Conservation (phyloP, 306 rosid genomes). For the Quercus glauca region DNA sequence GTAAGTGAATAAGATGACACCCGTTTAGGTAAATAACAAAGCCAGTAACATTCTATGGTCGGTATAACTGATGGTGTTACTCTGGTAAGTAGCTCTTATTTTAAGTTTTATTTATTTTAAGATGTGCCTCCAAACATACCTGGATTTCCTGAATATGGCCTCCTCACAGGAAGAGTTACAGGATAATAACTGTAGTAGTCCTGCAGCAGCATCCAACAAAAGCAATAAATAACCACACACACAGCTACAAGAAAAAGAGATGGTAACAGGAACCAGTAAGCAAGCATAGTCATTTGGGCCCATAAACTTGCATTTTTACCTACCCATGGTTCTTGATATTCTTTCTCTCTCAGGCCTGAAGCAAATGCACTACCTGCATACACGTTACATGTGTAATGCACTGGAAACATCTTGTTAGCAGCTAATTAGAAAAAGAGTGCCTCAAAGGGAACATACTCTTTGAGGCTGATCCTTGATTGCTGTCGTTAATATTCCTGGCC, state of each 20-base stretch:
- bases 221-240: conserved; percentile 7
- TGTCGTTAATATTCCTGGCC: conserved; percentile 19
- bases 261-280: conserved; percentile 5
- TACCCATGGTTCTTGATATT: conserved; percentile 82
- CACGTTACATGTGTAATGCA: conserved; percentile 13
- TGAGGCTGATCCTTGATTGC: conserved; percentile 33
- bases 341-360: conserved; percentile 42
- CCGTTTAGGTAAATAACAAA: neutral
- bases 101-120: conserved; percentile 7
- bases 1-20: conserved; percentile 5
- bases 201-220: conserved; percentile 46
- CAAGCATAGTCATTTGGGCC: neutral
- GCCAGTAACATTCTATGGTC: neutral
- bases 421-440: conserved; percentile 13
- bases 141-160: conserved; percentile 82
- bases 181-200: conserved; percentile 68
- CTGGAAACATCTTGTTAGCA: conserved; percentile 25
- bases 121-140: conserved; percentile 41
- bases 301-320: conserved; percentile 26
- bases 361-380: conserved; percentile 25
- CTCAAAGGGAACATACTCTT: conserved; percentile 35
- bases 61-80: neutral
- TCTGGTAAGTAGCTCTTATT: neutral
- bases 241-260: neutral
- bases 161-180: conserved; percentile 66